A percentile compares a stretch with the other conserved stretches of the same genome.
Evolutionary conservation across 306 rosid species (phyloP).

Genomic region (Castanospermum australe): DNA sequence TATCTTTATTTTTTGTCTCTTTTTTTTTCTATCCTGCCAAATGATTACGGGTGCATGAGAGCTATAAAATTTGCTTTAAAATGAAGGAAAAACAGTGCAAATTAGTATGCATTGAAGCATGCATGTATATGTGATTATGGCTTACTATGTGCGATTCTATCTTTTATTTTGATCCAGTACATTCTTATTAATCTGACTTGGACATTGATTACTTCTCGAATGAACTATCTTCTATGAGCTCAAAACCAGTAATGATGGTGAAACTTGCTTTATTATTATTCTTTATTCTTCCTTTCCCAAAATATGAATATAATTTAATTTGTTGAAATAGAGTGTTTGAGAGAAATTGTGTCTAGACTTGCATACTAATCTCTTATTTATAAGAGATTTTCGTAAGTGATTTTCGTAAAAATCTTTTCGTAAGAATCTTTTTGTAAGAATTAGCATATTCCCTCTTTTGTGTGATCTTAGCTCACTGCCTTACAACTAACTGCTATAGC

Average conservation of each 20-base stretch:
- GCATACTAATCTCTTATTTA: too few relatives aligned
- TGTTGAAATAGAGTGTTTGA: too few relatives aligned
- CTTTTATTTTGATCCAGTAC: neutral
- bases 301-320: neutral
- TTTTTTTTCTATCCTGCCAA: neutral
- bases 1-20: neutral
- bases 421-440: too few relatives aligned
- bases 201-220: neutral
- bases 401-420: too few relatives aligned
- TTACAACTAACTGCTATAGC: too few relatives aligned
- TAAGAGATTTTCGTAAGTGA: too few relatives aligned
- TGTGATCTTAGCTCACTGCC: neutral
- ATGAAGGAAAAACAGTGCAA: neutral
- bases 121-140: neutral
- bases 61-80: neutral
- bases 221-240: neutral
- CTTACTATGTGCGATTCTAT: neutral
- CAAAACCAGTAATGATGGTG: neutral
- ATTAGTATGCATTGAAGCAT: neutral
- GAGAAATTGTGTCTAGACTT: too few relatives aligned
- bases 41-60: neutral
- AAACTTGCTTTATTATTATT: neutral
- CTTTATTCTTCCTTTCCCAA: neutral
- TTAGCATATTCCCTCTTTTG: too few relatives aligned
- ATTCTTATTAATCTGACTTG: neutral